phyloP scores from a whole-genome alignment of 2,329 filamentous ascomycete species.

The Zymoseptoria ardabiliae region DNA sequence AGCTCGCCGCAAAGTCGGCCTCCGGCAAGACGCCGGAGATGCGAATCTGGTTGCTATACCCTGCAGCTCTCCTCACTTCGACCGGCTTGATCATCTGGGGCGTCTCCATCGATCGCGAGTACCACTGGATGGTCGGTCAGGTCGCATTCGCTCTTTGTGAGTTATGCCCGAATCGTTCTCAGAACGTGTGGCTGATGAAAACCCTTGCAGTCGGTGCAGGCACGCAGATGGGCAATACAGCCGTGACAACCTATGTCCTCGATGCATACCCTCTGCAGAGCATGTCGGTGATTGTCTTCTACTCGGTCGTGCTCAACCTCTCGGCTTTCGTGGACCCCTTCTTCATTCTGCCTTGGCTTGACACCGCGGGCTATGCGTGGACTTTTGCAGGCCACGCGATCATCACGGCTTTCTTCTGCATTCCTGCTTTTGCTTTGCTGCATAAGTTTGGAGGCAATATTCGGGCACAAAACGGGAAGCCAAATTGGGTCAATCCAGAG shows the following conservation, averaged over 20 bases:
- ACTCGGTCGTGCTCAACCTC: conserved; percentile 13
- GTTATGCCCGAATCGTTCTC: not conserved
- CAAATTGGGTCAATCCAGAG: conserved; percentile 13
- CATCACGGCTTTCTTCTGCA: conserved; percentile 13
- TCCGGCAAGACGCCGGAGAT: conserved; percentile 11
- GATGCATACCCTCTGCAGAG: conserved; percentile 15
- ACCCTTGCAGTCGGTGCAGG: conserved; percentile 8
- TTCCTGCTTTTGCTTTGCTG: conserved; percentile 11
- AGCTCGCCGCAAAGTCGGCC: conserved; percentile 8
- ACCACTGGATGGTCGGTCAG: conserved; percentile 17
- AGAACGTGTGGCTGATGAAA: conserved; percentile 2
- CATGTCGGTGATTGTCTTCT: conserved; percentile 16
- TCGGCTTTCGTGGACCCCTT: conserved; percentile 14
- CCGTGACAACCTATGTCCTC: conserved; percentile 13
- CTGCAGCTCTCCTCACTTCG: conserved; percentile 9
- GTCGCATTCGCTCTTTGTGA: conserved; percentile 14
- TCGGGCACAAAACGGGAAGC: conserved; percentile 7
- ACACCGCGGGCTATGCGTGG: conserved; percentile 13
- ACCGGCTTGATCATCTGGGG: conserved; percentile 13
- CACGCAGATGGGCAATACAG: conserved; percentile 15
- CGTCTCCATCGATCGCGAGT: conserved; percentile 11
- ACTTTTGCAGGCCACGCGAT: conserved; percentile 14
- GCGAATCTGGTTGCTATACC: conserved; percentile 14
- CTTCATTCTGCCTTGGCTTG: conserved; percentile 14
- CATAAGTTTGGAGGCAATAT: conserved; percentile 10